Evolutionary conservation across 2,329 filamentous ascomycete genomes (phyloP).

Genomic region (Fusarium pseudoanthophilum): DNA sequence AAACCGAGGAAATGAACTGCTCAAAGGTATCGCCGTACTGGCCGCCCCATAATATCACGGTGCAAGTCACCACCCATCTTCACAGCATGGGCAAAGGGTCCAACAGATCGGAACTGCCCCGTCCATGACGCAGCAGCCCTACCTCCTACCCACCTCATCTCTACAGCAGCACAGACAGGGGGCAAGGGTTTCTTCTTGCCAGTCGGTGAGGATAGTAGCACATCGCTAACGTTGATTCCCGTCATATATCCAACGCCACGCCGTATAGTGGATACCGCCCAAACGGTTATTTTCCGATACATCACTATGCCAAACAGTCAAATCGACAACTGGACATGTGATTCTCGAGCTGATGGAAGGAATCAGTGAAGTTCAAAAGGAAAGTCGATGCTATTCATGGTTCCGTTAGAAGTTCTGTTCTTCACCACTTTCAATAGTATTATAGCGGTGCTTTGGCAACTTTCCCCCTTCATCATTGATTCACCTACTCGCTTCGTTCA

Average conservation of each 20-base stretch:
- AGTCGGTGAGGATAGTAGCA: not conserved
- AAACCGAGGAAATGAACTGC: accelerated
- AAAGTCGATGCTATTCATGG: too few relatives aligned
- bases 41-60: too few relatives aligned
- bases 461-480: too few relatives aligned
- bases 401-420: not conserved
- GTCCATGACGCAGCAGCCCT: not conserved
- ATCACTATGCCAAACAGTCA: not conserved
- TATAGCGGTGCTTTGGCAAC: not conserved
- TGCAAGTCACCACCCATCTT: not conserved
- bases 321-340: not conserved
- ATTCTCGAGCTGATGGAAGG: not conserved
- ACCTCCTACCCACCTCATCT: not conserved
- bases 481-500: not conserved
- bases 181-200: too few relatives aligned
- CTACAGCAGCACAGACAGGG: not conserved
- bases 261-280: not conserved
- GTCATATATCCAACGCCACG: not conserved
- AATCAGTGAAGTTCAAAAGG: not conserved
- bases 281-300: not conserved
- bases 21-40: too few relatives aligned
- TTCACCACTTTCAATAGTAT: not conserved
- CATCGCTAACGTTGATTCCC: not conserved
- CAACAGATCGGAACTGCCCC: not conserved
- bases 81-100: not conserved